A percentile compares a stretch with the other conserved stretches of the same genome.
phyloP scores from a whole-genome alignment of 2,329 filamentous ascomycete species.

The Paramyrothecium roridum region DNA sequence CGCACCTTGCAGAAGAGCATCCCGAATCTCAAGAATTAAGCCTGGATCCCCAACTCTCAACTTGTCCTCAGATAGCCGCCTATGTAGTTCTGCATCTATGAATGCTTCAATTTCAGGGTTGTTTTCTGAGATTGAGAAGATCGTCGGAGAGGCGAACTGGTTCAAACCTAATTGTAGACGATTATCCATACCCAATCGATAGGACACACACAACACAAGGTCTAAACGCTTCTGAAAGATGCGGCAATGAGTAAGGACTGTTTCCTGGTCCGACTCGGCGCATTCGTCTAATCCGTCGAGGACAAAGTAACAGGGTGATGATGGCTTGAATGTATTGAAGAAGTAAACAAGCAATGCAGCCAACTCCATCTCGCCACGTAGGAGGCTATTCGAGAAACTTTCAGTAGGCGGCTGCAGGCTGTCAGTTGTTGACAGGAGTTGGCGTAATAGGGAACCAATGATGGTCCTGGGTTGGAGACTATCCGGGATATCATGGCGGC shows the following conservation, averaged over 20 bases:
- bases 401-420: no score
- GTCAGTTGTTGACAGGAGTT: conserved; percentile 22
- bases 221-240: background rate
- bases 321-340: no score
- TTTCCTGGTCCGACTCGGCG: background rate
- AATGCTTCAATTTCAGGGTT: conserved; percentile 20
- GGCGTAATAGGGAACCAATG: conserved; percentile 28
- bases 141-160: no score
- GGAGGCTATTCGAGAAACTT: no score
- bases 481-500: conserved; percentile 21
- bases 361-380: no score
- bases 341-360: no score
- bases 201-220: background rate
- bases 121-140: conserved; percentile 8
- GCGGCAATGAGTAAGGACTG: background rate
- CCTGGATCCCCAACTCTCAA: conserved; percentile 11
- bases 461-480: conserved; percentile 23
- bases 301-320: conserved; percentile 2
- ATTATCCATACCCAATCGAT: no score
- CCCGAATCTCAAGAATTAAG: conserved; percentile 12
- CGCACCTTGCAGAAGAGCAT: conserved; percentile 17
- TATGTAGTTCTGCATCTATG: conserved; percentile 11
- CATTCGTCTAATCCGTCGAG: conserved; percentile 17
- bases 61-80: background rate
- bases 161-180: no score